Conservation (phyloP, 495 filamentous ascomycete species). For the Massariosphaeria phaeospora region DNA sequence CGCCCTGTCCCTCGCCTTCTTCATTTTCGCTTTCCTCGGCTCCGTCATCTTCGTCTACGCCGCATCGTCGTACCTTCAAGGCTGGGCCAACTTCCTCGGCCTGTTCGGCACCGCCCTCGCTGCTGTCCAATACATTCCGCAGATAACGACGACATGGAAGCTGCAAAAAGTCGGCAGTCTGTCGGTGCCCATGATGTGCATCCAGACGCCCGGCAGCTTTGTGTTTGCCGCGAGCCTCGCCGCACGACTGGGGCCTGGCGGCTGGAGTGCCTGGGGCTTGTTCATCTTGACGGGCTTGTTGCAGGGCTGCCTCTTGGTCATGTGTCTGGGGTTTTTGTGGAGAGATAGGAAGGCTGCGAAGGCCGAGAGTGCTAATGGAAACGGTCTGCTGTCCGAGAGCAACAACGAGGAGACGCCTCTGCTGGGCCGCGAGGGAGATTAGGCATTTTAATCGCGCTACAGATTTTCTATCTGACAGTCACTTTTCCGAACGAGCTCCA, state of each 20-base stretch:
- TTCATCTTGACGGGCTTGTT: slow-evolving; percentile 78
- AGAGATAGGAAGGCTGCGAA: slow-evolving; percentile 33
- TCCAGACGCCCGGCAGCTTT: slow-evolving; percentile 88
- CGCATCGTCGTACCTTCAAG: slow-evolving; percentile 53
- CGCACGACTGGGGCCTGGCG: slow-evolving; percentile 68
- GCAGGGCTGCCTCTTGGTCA: slow-evolving; percentile 73
- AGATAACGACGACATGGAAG: slow-evolving; percentile 84
- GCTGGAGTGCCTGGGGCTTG: slow-evolving; percentile 94
- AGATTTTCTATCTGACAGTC: too few species aligned
- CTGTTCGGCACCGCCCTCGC: slow-evolving; percentile 72
- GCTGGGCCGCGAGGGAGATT: slow-evolving; percentile 10
- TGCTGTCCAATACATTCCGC: slow-evolving; percentile 85
- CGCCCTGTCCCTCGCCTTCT: slow-evolving; percentile 63
- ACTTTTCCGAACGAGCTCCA: too few species aligned
- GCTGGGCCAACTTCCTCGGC: slow-evolving; percentile 81
- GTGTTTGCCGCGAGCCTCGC: slow-evolving; percentile 83
- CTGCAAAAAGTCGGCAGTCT: slow-evolving; percentile 80
- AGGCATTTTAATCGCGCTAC: too few species aligned
- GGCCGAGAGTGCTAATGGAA: slow-evolving; percentile 6
- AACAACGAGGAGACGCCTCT: slow-evolving; percentile 25
- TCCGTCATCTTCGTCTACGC: slow-evolving; percentile 55
- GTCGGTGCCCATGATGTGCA: slow-evolving; percentile 97
- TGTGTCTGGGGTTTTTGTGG: slow-evolving; percentile 76
- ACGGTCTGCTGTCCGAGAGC: background rate
- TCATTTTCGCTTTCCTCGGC: slow-evolving; percentile 60